These are phyloP conservation scores for Aurantiochytrium sp. DNA, from an alignment of 108 stramenopile species.

Conservation along the genomic window DNA sequence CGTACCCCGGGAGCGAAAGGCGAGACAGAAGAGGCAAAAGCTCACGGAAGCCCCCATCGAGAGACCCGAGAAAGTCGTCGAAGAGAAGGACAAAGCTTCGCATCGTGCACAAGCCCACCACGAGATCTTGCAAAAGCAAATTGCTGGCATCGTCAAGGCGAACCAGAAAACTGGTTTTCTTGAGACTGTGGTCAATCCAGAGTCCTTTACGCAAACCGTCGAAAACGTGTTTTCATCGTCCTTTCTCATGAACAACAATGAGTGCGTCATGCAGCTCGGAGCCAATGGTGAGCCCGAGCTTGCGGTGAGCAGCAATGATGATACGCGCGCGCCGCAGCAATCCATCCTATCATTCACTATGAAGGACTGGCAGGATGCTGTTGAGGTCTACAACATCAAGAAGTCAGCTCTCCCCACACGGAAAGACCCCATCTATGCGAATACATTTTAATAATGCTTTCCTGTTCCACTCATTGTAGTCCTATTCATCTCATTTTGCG, in stretches of 20 bases:
- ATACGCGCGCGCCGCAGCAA: neutral
- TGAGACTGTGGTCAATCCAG: neutral
- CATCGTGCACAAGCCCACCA: neutral
- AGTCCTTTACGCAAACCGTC: slow-evolving; percentile 7
- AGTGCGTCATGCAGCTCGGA: no score
- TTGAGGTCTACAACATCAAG: neutral
- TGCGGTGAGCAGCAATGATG: no score
- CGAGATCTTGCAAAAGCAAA: neutral
- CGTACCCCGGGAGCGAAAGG: neutral
- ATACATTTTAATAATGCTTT: neutral
- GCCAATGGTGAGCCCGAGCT: no score
- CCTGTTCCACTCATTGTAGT: neutral
- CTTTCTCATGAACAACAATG: neutral
- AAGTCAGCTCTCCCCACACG: neutral
- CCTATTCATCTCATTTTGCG: no score
- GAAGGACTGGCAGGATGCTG: neutral
- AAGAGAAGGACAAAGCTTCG: neutral
- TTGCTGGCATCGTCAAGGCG: neutral
- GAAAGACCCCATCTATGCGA: neutral
- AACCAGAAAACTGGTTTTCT: neutral
- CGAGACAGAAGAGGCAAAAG: neutral
- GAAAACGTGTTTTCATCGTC: neutral
- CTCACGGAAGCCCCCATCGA: neutral
- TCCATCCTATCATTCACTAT: neutral
- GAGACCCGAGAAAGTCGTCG: neutral